Conservation (phyloP, 2,329 filamentous ascomycete species). For the Trichoderma sp. region DNA sequence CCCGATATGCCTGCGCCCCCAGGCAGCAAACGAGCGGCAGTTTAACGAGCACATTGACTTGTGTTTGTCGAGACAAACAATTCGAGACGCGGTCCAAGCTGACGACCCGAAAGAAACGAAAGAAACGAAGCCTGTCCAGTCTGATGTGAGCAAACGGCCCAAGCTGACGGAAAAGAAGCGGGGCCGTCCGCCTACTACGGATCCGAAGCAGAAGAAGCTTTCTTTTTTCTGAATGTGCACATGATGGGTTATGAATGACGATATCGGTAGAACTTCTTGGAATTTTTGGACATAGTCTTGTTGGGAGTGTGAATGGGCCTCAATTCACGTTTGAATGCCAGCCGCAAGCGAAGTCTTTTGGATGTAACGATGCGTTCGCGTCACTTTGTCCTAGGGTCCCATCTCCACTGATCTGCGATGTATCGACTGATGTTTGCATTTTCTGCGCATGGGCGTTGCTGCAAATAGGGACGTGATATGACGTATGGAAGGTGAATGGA, state of each 20-base stretch:
- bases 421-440: slow-evolving; percentile 9
- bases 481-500: background rate
- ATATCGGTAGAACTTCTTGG: background rate
- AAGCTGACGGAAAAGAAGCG: slow-evolving; percentile 39
- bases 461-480: background rate
- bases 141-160: slow-evolving; percentile 36
- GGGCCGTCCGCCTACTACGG: slow-evolving; percentile 33
- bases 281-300: background rate
- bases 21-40: slow-evolving; percentile 66
- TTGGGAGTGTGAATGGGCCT: background rate
- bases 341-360: background rate
- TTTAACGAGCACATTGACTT: slow-evolving; percentile 94
- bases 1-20: slow-evolving; percentile 78
- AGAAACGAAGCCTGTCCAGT: slow-evolving; percentile 32
- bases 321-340: background rate
- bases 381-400: background rate
- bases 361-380: background rate
- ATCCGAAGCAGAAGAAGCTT: slow-evolving; percentile 51
- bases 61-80: slow-evolving; percentile 81
- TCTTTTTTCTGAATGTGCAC: slow-evolving; percentile 43
- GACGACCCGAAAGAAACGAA: slow-evolving; percentile 31
- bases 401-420: background rate
- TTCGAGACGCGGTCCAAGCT: slow-evolving; percentile 74
- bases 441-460: background rate
- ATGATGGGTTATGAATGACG: slow-evolving; percentile 20